phyloP scores from a whole-genome alignment of 2,329 filamentous ascomycete genomes.

The Phialemonium atrogriseum region DNA sequence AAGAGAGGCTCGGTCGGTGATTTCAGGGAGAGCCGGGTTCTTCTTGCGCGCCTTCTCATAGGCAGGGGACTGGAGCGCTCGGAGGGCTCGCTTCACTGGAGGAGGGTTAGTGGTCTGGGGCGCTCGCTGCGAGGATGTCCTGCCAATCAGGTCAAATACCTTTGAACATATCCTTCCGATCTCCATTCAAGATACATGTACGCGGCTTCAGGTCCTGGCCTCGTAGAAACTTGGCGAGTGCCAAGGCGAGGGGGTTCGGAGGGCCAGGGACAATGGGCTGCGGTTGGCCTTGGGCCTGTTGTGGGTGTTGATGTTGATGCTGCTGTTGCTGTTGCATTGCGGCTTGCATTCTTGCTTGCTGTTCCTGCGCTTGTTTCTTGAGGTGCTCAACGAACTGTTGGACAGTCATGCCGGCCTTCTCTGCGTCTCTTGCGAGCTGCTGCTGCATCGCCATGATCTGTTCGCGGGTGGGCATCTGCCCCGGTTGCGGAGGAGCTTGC shows the following conservation, averaged over 20 bases:
- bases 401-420: slow-evolving; percentile 75
- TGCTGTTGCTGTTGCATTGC: slow-evolving; percentile 24
- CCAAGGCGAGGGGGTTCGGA: slow-evolving; percentile 80
- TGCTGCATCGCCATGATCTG: slow-evolving; percentile 80
- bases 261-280: slow-evolving; percentile 69
- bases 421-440: slow-evolving; percentile 73
- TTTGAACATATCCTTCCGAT: slow-evolving; percentile 97
- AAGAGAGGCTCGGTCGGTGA: slow-evolving; percentile 79
- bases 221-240: slow-evolving; percentile 81
- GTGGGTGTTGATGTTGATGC: slow-evolving; percentile 29
- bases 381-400: slow-evolving; percentile 73
- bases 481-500: slow-evolving; percentile 8
- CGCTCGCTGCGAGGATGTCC: too few species aligned
- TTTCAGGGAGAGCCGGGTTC: slow-evolving; percentile 79
- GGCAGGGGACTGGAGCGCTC: slow-evolving; percentile 78
- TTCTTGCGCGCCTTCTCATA: slow-evolving; percentile 87
- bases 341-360: slow-evolving; percentile 40
- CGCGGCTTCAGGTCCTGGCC: slow-evolving; percentile 78
- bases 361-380: slow-evolving; percentile 46
- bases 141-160: too few species aligned
- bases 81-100: slow-evolving; percentile 88
- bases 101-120: slow-evolving; percentile 11
- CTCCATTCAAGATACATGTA: slow-evolving; percentile 89
- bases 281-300: slow-evolving; percentile 33
- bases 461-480: slow-evolving; percentile 50